Evolutionary conservation across 495 filamentous ascomycete genomes (phyloP).

Genomic region (Haplographium delicatum): DNA sequence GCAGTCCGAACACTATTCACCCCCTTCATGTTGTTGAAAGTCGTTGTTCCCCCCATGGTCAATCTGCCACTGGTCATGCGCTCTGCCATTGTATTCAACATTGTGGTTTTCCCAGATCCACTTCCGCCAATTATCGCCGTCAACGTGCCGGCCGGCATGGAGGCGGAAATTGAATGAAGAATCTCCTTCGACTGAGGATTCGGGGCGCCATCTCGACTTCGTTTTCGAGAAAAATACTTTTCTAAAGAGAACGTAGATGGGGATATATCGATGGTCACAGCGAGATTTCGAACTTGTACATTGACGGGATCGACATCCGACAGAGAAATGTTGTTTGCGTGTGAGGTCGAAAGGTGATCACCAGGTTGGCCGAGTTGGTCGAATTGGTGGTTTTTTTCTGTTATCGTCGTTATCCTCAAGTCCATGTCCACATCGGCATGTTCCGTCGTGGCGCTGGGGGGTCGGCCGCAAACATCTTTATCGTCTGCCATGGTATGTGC

Average conservation of each 20-base stretch:
- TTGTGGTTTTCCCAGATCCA: conserved; percentile 67
- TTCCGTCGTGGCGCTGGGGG: too few species aligned
- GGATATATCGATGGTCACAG: conserved; percentile 48
- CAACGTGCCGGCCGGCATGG: conserved; percentile 55
- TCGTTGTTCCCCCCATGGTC: conserved; percentile 45
- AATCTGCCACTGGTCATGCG: conserved; percentile 53
- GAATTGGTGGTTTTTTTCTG: too few species aligned
- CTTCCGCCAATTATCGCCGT: conserved; percentile 70
- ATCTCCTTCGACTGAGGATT: conserved; percentile 33
- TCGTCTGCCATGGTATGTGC: too few species aligned
- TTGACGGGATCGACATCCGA: conserved; percentile 56
- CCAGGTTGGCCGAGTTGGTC: too few species aligned
- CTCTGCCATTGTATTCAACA: conserved; percentile 64
- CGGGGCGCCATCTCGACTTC: conserved; percentile 9
- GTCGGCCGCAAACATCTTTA: too few species aligned
- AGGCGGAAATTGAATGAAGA: conserved; percentile 47
- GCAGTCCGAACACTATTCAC: conserved; percentile 52
- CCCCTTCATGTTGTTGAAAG: conserved; percentile 51
- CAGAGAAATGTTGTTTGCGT: conserved; percentile 46
- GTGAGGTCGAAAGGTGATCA: conserved; percentile 7
- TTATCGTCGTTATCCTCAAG: too few species aligned
- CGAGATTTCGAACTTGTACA: conserved; percentile 48
- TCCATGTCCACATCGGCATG: too few species aligned
- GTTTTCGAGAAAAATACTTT: conserved; percentile 10
- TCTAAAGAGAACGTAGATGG: conserved; percentile 29